Evolutionary conservation across 441 rosid genomes (phyloP).

Genomic region (Adansonia gregorii): DNA sequence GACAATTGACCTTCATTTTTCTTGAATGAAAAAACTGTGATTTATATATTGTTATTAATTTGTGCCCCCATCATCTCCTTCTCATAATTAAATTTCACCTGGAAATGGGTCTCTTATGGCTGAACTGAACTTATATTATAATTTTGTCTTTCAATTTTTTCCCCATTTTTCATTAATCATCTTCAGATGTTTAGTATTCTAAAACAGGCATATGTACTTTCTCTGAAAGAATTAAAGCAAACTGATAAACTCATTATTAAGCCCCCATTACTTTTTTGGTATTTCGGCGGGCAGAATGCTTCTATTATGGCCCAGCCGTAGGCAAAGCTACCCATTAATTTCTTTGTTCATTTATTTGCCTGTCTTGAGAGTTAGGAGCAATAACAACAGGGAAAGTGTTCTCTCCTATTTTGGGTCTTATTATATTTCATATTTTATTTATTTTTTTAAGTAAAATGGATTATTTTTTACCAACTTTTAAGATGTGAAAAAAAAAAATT

Average conservation of each 20-base stretch:
- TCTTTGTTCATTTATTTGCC: background rate
- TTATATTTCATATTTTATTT: background rate
- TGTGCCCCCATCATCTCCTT: background rate
- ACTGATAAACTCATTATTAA: background rate
- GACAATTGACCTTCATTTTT: background rate
- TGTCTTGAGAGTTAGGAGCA: background rate
- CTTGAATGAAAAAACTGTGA: background rate
- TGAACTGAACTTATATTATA: background rate
- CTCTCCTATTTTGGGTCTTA: background rate
- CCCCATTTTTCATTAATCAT: background rate
- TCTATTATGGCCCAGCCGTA: background rate
- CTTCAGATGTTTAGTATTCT: conserved; percentile 1
- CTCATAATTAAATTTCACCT: conserved; percentile 6
- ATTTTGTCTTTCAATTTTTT: background rate
- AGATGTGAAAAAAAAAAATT: too few species aligned
- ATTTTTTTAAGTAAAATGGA: too few species aligned
- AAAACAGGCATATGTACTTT: background rate
- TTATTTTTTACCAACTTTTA: too few species aligned
- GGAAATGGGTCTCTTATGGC: background rate
- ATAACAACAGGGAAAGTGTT: background rate
- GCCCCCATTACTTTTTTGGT: background rate
- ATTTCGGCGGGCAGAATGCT: background rate
- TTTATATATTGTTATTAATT: background rate
- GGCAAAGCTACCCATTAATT: conserved; percentile 4
- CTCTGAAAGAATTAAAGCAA: background rate